phyloP scores from a whole-genome alignment of 768 basidiomycete genomes.

The Collybia sp. region DNA sequence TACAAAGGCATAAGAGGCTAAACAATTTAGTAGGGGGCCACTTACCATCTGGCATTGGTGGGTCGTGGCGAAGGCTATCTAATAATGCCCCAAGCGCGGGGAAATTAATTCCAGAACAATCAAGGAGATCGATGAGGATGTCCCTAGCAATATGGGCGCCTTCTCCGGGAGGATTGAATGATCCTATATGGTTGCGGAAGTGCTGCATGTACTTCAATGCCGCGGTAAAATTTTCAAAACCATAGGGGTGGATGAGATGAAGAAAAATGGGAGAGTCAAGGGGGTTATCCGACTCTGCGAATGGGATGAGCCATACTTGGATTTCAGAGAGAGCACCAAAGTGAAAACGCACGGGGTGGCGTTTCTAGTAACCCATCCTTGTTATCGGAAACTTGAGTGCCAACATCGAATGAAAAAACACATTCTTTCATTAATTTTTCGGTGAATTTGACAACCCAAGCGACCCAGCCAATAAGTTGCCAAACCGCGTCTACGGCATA shows the following conservation, averaged over 20 bases:
- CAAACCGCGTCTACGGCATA: constrained; percentile 55
- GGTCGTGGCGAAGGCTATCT: constrained; percentile 27
- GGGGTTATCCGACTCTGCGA: constrained; percentile 6
- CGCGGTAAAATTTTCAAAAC: constrained; percentile 43
- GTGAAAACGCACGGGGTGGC: too few relatives aligned
- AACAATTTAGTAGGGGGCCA: background rate
- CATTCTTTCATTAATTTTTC: constrained; percentile 58
- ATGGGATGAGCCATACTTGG: constrained; percentile 3
- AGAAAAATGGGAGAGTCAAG: constrained; percentile 41
- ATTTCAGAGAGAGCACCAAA: background rate
- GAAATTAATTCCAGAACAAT: constrained; percentile 63
- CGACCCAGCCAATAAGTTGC: constrained; percentile 61
- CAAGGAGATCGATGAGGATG: constrained; percentile 56
- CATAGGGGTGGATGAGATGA: constrained; percentile 58
- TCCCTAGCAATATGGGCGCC: constrained; percentile 62
- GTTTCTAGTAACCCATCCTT: background rate
- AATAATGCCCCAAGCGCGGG: constrained; percentile 44
- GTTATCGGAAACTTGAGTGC: background rate
- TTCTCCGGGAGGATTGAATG: constrained; percentile 52
- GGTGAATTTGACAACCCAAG: constrained; percentile 58
- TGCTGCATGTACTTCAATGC: constrained; percentile 53
- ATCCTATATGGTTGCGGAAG: constrained; percentile 49
- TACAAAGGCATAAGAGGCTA: constrained; percentile 17
- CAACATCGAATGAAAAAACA: constrained; percentile 29
- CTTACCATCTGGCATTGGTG: constrained; percentile 29